Conservation (phyloP, 768 basidiomycete genomes). For the Hemileccinum impolitum region DNA sequence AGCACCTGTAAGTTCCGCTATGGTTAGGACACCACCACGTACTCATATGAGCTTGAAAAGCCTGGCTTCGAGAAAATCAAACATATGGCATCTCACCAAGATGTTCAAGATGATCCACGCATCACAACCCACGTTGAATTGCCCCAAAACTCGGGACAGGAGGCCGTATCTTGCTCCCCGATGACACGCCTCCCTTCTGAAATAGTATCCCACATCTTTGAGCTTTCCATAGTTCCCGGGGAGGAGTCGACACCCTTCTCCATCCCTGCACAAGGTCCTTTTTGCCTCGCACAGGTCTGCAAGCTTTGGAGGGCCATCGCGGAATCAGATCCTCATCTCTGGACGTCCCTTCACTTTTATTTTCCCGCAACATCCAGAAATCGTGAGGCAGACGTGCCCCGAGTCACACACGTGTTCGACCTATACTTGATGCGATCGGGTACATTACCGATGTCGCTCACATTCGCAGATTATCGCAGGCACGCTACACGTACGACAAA, state of each 20-base stretch:
- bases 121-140: not conserved
- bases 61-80: too few relatives aligned
- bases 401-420: slow-evolving; percentile 4
- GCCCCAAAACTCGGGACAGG: not conserved
- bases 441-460: slow-evolving; percentile 13
- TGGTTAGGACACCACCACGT: too few relatives aligned
- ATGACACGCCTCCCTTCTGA: slow-evolving; percentile 23
- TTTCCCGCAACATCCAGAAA: not conserved
- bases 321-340: slow-evolving; percentile 16
- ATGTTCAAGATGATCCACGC: not conserved
- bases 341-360: slow-evolving; percentile 20
- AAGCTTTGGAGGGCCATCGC: slow-evolving; percentile 16
- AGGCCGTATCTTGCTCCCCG: not conserved
- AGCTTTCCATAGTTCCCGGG: not conserved
- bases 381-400: slow-evolving; percentile 2
- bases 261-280: not conserved
- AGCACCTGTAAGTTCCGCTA: too few relatives aligned
- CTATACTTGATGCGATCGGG: slow-evolving; percentile 11
- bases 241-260: not conserved
- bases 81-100: not conserved
- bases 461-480: slow-evolving; percentile 19
- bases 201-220: slow-evolving; percentile 32
- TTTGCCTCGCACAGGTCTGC: slow-evolving; percentile 20
- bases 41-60: too few relatives aligned
- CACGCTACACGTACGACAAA: slow-evolving; percentile 2